Conservation (phyloP, 177 flowering plant species). For the Vitis hybrid region DNA sequence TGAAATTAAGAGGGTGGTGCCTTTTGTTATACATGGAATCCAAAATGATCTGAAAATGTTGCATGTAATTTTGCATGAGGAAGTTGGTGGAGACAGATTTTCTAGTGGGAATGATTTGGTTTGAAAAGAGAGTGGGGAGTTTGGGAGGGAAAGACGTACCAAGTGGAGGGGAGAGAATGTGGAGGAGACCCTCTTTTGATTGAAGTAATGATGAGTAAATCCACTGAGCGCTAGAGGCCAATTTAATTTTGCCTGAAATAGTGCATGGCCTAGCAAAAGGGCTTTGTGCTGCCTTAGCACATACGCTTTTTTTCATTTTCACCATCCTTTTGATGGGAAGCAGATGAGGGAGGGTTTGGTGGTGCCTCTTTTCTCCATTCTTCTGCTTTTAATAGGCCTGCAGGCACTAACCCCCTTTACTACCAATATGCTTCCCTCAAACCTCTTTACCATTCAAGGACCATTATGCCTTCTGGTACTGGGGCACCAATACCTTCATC, state of each 20-base stretch:
- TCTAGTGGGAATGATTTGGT: slow-evolving; percentile 42
- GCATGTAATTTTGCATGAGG: slow-evolving; percentile 46
- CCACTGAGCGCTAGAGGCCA: slow-evolving; percentile 23
- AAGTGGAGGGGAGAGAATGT: slow-evolving; percentile 6
- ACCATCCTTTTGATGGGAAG: slow-evolving; percentile 27
- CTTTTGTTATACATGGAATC: background rate
- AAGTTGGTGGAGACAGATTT: slow-evolving; percentile 47
- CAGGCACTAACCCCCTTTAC: background rate
- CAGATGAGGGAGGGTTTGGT: slow-evolving; percentile 15
- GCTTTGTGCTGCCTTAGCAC: slow-evolving; percentile 11
- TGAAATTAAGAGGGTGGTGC: slow-evolving; percentile 5
- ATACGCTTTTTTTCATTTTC: slow-evolving; percentile 26
- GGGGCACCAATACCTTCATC: background rate
- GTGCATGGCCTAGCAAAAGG: slow-evolving; percentile 21
- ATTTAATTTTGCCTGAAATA: slow-evolving; percentile 18
- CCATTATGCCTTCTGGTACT: slow-evolving; percentile 2
- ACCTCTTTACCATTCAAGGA: background rate
- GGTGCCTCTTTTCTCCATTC: slow-evolving; percentile 17
- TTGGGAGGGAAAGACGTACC: slow-evolving; percentile 12
- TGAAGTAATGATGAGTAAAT: slow-evolving; percentile 44
- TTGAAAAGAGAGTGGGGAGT: slow-evolving; percentile 20
- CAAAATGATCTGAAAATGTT: slow-evolving; percentile 7
- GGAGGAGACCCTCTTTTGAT: slow-evolving; percentile 19
- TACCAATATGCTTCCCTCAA: background rate
- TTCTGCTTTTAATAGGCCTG: slow-evolving; percentile 14